A percentile compares a stretch with the other conserved stretches of the same genome.
Evolutionary conservation across 148 eudicot species (phyloP).

Genomic region (Rhododendron ferrugineum): DNA sequence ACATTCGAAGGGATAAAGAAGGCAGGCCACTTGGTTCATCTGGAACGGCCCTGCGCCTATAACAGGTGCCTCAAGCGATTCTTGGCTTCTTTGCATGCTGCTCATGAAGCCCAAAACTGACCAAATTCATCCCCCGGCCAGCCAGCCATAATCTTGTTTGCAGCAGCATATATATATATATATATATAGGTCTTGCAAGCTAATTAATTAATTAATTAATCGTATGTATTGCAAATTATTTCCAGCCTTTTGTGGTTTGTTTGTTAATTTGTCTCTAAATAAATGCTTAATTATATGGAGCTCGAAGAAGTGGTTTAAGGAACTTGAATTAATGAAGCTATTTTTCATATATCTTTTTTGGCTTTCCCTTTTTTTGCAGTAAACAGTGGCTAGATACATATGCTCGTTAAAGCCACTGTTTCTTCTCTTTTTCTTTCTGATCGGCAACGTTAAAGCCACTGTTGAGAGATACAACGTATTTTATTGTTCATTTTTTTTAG

Average conservation of each 20-base stretch:
- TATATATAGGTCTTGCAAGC: neutral
- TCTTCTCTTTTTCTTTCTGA: no score
- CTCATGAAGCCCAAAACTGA: neutral
- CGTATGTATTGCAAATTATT: neutral
- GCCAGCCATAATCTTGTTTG: neutral
- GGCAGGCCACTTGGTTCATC: constrained; percentile 4
- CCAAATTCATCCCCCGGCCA: neutral
- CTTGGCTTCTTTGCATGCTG: neutral
- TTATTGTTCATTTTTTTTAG: no score
- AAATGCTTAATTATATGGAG: neutral
- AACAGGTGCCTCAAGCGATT: neutral
- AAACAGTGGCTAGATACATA: no score
- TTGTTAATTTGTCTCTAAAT: neutral
- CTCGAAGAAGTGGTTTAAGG: neutral
- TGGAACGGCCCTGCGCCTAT: constrained; percentile 4
- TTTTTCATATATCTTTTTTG: no score
- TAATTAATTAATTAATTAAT: neutral
- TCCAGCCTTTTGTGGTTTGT: neutral
- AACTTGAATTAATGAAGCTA: neutral
- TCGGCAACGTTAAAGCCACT: no score
- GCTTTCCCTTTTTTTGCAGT: neutral
- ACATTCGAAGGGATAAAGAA: neutral
- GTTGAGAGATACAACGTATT: no score
- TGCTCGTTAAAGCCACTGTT: neutral
- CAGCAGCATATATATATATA: neutral